phyloP scores from a whole-genome alignment of 345 rosid genomes.

The thale cress (Arabidopsis thaliana) region TAIR10.1 NC_003074.8:20610501-20611000 shows the following conservation, averaged over 20 bases:
- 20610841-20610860: too few relatives aligned
- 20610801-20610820: background rate
- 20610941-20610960: too few relatives aligned
- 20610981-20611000: too few relatives aligned
- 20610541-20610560: constrained; percentile 20
- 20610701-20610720: background rate
- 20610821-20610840: too few relatives aligned
- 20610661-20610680: constrained; percentile 24
- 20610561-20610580: constrained; percentile 19
- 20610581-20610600: constrained; percentile 36
- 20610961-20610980: too few relatives aligned
- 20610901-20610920: too few relatives aligned
- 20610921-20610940: too few relatives aligned
- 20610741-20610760: background rate
- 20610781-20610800: background rate
- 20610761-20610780: background rate
- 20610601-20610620: constrained; percentile 40
- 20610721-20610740: background rate
- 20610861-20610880: background rate
- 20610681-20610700: constrained; percentile 3
- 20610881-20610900: too few relatives aligned
- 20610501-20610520: constrained; percentile 21
- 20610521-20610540: background rate
- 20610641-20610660: constrained; percentile 43
- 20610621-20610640: constrained; percentile 38